Percentiles rank a stretch among this genome's conserved stretches.
Conservation (phyloP, 192 early-diverging fungal species). For the Coemansia nantahalensis region DNA sequence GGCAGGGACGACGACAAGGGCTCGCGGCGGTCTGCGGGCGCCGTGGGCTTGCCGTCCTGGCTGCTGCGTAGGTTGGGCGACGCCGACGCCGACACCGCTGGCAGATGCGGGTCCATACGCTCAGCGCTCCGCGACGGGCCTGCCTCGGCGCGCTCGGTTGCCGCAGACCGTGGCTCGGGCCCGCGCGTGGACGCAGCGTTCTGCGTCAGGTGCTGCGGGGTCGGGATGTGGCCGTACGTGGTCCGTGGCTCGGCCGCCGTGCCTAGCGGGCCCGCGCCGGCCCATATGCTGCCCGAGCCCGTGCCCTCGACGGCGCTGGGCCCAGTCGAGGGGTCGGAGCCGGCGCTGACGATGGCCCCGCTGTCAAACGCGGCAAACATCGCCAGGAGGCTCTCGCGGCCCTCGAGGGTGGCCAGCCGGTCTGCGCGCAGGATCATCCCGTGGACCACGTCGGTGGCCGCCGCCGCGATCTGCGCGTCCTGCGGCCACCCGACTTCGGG, state of each 20-base stretch:
- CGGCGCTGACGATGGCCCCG: slow-evolving; percentile 25
- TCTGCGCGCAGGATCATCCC: slow-evolving; percentile 11
- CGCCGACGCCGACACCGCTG: slow-evolving; percentile 25
- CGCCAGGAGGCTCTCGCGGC: slow-evolving; percentile 22
- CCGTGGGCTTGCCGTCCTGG: slow-evolving; percentile 22
- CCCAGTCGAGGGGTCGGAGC: neutral
- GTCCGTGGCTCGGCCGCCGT: neutral
- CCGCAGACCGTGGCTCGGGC: neutral
- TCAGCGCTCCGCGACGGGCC: slow-evolving; percentile 18
- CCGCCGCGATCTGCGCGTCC: slow-evolving; percentile 3
- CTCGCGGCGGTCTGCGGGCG: slow-evolving; percentile 8
- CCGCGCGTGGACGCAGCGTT: slow-evolving; percentile 3
- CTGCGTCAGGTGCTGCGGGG: slow-evolving; percentile 10
- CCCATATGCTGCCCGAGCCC: neutral
- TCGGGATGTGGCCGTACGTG: neutral
- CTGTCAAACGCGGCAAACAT: slow-evolving; percentile 40
- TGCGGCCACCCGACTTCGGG: slow-evolving; percentile 10
- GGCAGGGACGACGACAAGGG: slow-evolving; percentile 30
- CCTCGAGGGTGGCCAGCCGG: slow-evolving; percentile 2
- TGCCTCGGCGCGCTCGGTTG: slow-evolving; percentile 4
- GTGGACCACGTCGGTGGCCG: slow-evolving; percentile 17
- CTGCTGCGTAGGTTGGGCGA: slow-evolving; percentile 27
- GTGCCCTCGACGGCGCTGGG: neutral
- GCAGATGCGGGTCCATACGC: slow-evolving; percentile 3
- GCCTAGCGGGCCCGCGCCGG: neutral